Conservation (phyloP, 176 grass and related monocot species). For the Ensete glaucum region DNA sequence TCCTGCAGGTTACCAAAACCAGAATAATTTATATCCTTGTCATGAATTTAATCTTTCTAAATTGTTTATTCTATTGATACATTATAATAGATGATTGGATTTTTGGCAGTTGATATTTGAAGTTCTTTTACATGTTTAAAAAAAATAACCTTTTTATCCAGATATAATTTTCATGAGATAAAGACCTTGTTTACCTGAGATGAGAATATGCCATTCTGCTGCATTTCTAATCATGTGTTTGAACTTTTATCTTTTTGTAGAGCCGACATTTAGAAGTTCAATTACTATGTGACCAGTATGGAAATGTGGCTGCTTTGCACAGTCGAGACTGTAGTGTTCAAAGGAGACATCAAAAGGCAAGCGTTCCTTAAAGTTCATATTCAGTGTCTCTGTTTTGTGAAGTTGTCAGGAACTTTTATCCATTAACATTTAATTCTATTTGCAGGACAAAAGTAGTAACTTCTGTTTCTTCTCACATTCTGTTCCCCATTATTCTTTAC, state of each 20-base stretch:
- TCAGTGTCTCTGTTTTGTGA: neutral
- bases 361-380: slow-evolving; percentile 4
- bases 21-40: neutral
- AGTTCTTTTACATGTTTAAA: no score
- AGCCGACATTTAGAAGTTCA: slow-evolving; percentile 43
- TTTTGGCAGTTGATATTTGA: no score
- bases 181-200: neutral
- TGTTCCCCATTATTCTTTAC: no score
- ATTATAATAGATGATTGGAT: no score
- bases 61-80: no score
- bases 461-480: neutral
- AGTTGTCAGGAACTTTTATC: neutral
- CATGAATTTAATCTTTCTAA: neutral
- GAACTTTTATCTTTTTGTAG: slow-evolving; percentile 32
- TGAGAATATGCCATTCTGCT: neutral
- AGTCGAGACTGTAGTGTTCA: slow-evolving; percentile 99
- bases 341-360: slow-evolving; percentile 98
- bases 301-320: slow-evolving; percentile 92
- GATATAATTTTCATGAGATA: neutral
- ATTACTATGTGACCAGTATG: slow-evolving; percentile 47
- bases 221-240: neutral
- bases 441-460: neutral
- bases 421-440: neutral
- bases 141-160: neutral
- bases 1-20: neutral